These are phyloP conservation scores for Sherardia arvensis DNA, from an alignment of 257 asterid species.

Conservation along the genomic window DNA sequence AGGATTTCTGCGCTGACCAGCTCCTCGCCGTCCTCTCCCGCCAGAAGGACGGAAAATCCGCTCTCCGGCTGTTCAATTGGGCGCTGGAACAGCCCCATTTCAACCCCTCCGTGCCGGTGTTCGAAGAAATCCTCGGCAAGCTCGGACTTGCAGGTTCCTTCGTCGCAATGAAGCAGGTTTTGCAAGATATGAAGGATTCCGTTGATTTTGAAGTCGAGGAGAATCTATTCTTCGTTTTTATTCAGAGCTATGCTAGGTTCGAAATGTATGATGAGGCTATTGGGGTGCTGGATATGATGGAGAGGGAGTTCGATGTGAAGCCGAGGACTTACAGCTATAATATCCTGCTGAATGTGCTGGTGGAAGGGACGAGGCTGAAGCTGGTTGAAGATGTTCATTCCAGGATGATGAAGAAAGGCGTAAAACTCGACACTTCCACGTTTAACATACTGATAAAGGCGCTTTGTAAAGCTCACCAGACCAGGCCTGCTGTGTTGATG, in stretches of 20 bases:
- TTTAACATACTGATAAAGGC: conserved; percentile 84
- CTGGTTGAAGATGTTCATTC: conserved; percentile 71
- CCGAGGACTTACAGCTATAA: conserved; percentile 60
- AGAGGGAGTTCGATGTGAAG: conserved; percentile 40
- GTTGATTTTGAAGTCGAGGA: conserved; percentile 31
- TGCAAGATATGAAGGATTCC: conserved; percentile 54
- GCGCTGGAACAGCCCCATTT: conserved; percentile 73
- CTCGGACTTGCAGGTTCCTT: conserved; percentile 67
- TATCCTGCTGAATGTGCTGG: conserved; percentile 68
- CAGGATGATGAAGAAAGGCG: conserved; percentile 43
- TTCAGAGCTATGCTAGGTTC: conserved; percentile 62
- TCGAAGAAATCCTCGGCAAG: conserved; percentile 61
- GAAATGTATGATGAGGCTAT: conserved; percentile 56
- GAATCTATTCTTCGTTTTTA: conserved; percentile 50
- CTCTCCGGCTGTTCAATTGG: conserved; percentile 56
- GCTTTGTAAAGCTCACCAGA: conserved; percentile 78
- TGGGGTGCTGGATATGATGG: conserved; percentile 63
- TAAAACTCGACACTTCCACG: conserved; percentile 70
- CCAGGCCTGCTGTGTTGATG: conserved; percentile 81
- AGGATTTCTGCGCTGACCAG: conserved; percentile 52
- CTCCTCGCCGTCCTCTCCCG: conserved; percentile 56
- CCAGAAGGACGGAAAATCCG: conserved; percentile 51
- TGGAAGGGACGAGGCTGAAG: conserved; percentile 69
- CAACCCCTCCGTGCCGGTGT: conserved; percentile 40
- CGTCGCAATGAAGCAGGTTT: conserved; percentile 35